phyloP scores from a whole-genome alignment of 2,329 filamentous ascomycete genomes.

The Cordyceps cicadae region DNA sequence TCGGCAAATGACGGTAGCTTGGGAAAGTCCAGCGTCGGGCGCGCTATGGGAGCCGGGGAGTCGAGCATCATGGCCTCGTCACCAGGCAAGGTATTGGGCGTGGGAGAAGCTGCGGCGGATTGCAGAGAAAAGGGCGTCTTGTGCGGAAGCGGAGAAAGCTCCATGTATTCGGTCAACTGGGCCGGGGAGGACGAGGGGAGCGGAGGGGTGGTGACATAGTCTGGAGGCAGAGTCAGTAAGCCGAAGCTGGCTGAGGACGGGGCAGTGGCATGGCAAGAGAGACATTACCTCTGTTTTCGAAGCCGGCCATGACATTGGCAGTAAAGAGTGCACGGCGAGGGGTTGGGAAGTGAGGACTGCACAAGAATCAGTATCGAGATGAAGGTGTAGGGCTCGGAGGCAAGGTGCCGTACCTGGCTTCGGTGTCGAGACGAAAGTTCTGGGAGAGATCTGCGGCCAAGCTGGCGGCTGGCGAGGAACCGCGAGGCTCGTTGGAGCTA shows the following conservation, averaged over 20 bases:
- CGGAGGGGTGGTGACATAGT: slow-evolving; percentile 75
- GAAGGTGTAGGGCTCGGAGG: neutral
- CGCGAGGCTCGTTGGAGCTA: slow-evolving; percentile 64
- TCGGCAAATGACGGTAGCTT: slow-evolving; percentile 40
- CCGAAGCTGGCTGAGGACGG: neutral
- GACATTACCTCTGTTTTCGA: slow-evolving; percentile 28
- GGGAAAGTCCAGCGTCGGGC: slow-evolving; percentile 40
- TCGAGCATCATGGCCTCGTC: slow-evolving; percentile 46
- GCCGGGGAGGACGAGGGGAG: slow-evolving; percentile 75
- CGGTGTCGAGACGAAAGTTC: slow-evolving; percentile 87
- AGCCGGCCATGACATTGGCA: slow-evolving; percentile 28
- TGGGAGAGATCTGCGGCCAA: slow-evolving; percentile 90
- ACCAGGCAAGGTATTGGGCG: slow-evolving; percentile 46
- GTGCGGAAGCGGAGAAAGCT: slow-evolving; percentile 87
- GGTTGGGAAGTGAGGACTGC: slow-evolving; percentile 33
- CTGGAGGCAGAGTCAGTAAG: slow-evolving; percentile 29
- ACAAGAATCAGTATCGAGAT: slow-evolving; percentile 1
- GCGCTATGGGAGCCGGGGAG: slow-evolving; percentile 44
- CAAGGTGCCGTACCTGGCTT: slow-evolving; percentile 59
- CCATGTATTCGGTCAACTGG: slow-evolving; percentile 69
- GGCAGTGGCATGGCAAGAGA: neutral
- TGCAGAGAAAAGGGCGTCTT: slow-evolving; percentile 63
- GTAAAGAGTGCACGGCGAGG: slow-evolving; percentile 34
- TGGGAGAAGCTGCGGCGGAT: slow-evolving; percentile 64
- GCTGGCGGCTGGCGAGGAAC: slow-evolving; percentile 84